These are phyloP conservation scores for Leccinum uliginosum DNA, from an alignment of 768 basidiomycete species.

Conservation along the genomic window DNA sequence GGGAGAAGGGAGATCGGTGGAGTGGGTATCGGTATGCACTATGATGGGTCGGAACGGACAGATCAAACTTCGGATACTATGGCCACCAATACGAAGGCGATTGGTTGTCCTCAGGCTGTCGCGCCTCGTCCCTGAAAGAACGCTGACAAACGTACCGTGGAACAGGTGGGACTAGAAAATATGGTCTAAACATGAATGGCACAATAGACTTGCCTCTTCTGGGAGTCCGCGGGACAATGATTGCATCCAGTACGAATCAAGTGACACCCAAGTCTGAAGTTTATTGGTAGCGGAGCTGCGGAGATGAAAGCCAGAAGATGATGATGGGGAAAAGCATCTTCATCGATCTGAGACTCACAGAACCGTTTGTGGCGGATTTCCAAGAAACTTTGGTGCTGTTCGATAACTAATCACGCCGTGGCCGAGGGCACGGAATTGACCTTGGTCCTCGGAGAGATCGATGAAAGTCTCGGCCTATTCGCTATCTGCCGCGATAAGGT, in stretches of 20 bases:
- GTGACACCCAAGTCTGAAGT: neutral
- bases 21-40: constrained; percentile 70
- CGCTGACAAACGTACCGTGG: neutral
- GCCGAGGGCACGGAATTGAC: neutral
- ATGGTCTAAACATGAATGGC: neutral
- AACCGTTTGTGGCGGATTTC: neutral
- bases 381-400: neutral
- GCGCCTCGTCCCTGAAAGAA: neutral
- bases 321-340: neutral
- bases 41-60: constrained; percentile 25
- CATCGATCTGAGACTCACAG: neutral
- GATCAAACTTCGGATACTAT: neutral
- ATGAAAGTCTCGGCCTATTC: neutral
- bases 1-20: constrained; percentile 70
- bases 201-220: neutral
- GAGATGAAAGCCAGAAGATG: neutral
- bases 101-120: neutral
- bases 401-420: neutral
- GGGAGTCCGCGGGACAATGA: neutral
- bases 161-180: neutral
- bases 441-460: neutral
- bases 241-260: neutral
- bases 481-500: neutral
- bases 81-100: neutral
- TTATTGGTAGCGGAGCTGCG: neutral